phyloP scores from a whole-genome alignment of 768 basidiomycete species.

The Boletus pseudopeckii region DNA sequence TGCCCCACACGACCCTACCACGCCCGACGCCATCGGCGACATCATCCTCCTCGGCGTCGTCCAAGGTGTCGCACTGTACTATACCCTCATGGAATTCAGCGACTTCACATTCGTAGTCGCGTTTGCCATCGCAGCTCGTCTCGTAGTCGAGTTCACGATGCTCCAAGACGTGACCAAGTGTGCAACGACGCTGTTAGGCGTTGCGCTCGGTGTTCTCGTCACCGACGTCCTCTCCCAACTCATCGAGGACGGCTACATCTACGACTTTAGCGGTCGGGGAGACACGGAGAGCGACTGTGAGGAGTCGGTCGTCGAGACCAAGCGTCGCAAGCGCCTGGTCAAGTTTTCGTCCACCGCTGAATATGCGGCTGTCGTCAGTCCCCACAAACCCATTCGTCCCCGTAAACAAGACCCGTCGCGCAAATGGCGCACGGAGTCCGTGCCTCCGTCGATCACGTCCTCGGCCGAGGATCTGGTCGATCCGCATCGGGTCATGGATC shows the following conservation, averaged over 20 bases:
- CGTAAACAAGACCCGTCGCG: slow-evolving; percentile 28
- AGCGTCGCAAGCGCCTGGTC: slow-evolving; percentile 41
- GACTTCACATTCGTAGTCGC: slow-evolving; percentile 54
- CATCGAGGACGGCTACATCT: slow-evolving; percentile 47
- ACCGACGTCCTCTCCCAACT: slow-evolving; percentile 70
- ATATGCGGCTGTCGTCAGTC: slow-evolving; percentile 15
- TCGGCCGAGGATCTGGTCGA: slow-evolving; percentile 65
- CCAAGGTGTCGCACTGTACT: slow-evolving; percentile 74
- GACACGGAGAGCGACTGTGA: slow-evolving; percentile 23
- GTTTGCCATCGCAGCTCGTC: slow-evolving; percentile 56
- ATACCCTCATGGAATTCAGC: slow-evolving; percentile 52
- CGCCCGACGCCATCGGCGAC: slow-evolving; percentile 45
- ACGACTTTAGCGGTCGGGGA: slow-evolving; percentile 20
- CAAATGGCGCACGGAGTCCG: slow-evolving; percentile 34
- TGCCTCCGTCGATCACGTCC: slow-evolving; percentile 58
- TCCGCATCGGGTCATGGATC: slow-evolving; percentile 54
- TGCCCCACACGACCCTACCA: slow-evolving; percentile 30
- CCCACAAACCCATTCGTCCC: slow-evolving; percentile 25
- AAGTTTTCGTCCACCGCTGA: slow-evolving; percentile 46
- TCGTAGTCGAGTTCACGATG: slow-evolving; percentile 59
- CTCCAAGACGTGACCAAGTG: slow-evolving; percentile 52
- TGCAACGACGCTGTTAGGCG: slow-evolving; percentile 60
- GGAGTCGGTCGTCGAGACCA: slow-evolving; percentile 11
- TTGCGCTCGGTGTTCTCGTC: slow-evolving; percentile 64
- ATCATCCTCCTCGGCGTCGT: slow-evolving; percentile 66